These are phyloP conservation scores for Tetragonia tetragonoides DNA, from an alignment of 148 eudicot genomes.

Conservation along the genomic window DNA sequence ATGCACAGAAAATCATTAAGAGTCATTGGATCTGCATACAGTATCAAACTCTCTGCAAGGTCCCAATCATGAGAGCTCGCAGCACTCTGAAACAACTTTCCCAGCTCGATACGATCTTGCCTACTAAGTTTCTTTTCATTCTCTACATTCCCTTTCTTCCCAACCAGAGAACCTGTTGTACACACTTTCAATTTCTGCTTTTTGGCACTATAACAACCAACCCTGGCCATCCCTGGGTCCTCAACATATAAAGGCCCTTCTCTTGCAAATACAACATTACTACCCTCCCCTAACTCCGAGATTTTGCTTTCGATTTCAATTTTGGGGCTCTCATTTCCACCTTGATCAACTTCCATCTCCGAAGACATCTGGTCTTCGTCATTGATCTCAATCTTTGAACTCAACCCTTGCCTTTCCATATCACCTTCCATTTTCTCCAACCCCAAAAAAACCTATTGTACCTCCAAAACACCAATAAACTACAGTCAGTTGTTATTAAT, in stretches of 20 bases:
- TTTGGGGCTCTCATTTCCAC: conserved; percentile 28
- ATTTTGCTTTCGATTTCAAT: conserved; percentile 35
- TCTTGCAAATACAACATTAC: conserved; percentile 74
- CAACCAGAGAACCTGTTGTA: conserved; percentile 33
- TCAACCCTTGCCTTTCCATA: conserved; percentile 25
- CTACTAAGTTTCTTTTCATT: conserved; percentile 70
- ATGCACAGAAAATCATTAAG: conserved; percentile 93
- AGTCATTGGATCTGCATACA: conserved; percentile 72
- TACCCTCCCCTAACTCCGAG: conserved; percentile 59
- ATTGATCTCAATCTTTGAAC: conserved; percentile 30
- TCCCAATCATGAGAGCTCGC: conserved; percentile 88
- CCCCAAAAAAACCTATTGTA: neutral
- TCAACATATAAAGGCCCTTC: conserved; percentile 60
- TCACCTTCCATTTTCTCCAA: conserved; percentile 30
- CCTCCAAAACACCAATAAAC: conserved; percentile 11
- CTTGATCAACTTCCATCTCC: conserved; percentile 68
- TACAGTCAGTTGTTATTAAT: conserved; percentile 16
- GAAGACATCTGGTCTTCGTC: conserved; percentile 39
- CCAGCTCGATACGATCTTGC: conserved; percentile 78
- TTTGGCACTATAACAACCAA: conserved; percentile 46
- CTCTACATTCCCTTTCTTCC: conserved; percentile 40
- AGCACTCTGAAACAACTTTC: conserved; percentile 72
- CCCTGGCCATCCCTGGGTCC: conserved; percentile 30
- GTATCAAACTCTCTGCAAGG: conserved; percentile 63
- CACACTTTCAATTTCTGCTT: conserved; percentile 52